Base-by-base conservation (phyloP, 495 filamentous ascomycete genomes). In the Hypoxylon crocopeplum region DNA sequence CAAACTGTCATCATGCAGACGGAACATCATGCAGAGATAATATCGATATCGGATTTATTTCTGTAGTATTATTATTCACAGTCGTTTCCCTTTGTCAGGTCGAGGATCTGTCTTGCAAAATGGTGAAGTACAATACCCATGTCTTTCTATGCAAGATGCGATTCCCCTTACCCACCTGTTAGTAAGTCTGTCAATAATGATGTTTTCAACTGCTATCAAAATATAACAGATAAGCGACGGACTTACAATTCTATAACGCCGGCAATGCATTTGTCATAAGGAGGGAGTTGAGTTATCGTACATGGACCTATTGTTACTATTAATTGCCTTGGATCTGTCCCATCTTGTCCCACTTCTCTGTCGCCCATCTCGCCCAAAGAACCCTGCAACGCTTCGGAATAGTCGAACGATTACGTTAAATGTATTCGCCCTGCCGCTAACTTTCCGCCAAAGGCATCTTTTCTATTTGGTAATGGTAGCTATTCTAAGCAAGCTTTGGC, bases 341-440 rank as follows among this genome's bases (percentile, higher is more conserved):
- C 29, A 17, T 22, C 12, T 27, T 25, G 40, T 48, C 29, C 41
- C 48, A 50, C 61, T 64, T 58, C 47, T 50, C 27, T 21, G 17
- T 36, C 29, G 47, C 44, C 33, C 30, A 29, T 49, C 40, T 50
- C 22, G 12, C 45, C 50, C 48, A 52, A 48, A 25, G 36, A 69
- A 66, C 64, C 64, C 67, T 70, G 67, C 54, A 68, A 12, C 69
- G 71, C 71, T 66, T 75, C 71, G 75, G 70, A 62, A 71, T 60
- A 59, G 67, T 71, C 64, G 70, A 66, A 57, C 70, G 71, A 81
- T 81, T 81, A 81, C 78, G 78, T 81, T 76, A 81, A 67, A 75
- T 63, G 70, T 75, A 77, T 73, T 75, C 69, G 67, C 4, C n/a
- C 3, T 34, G 56, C 71, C 66, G 29, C 55, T 68, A 72, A 60